phyloP scores from a whole-genome alignment of 1,139 yeast genomes.

The Hansenula lynferdii region DNA sequence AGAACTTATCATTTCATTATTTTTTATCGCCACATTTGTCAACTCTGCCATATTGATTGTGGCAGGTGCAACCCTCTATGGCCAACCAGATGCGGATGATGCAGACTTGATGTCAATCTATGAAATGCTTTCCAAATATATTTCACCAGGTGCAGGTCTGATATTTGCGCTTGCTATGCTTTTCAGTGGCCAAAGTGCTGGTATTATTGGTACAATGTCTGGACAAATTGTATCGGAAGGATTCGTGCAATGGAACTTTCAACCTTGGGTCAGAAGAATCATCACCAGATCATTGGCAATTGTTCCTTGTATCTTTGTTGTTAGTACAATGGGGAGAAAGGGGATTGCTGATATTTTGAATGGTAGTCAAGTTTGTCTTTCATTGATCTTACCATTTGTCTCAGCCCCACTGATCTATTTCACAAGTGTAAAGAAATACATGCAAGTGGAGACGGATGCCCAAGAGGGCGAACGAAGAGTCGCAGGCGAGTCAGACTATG shows the following conservation, averaged over 20 bases:
- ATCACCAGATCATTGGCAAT: constrained; percentile 84
- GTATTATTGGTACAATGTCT: constrained; percentile 95
- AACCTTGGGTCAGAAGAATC: constrained; percentile 82
- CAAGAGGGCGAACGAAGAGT: constrained; percentile 8
- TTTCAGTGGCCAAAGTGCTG: constrained; percentile 97
- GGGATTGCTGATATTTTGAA: constrained; percentile 82
- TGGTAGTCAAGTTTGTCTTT: constrained; percentile 82
- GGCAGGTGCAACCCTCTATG: constrained; percentile 75
- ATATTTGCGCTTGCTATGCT: constrained; percentile 88
- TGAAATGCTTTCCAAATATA: constrained; percentile 61
- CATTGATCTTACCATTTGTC: constrained; percentile 80
- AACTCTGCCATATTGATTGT: constrained; percentile 81
- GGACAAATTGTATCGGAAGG: constrained; percentile 98
- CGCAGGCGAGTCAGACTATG: not conserved
- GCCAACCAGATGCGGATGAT: constrained; percentile 65
- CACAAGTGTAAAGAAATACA: constrained; percentile 67
- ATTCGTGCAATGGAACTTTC: constrained; percentile 76
- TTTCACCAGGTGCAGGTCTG: constrained; percentile 89
- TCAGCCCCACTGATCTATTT: constrained; percentile 87
- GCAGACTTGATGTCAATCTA: constrained; percentile 93
- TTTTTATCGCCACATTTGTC: constrained; percentile 80
- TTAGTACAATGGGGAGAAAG: constrained; percentile 71
- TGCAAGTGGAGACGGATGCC: constrained; percentile 54
- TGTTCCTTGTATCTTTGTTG: constrained; percentile 81
- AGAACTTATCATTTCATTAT: constrained; percentile 68